These are phyloP conservation scores for Trichoderma sp. DNA, from an alignment of 2,329 filamentous ascomycete species.

Conservation along the genomic window DNA sequence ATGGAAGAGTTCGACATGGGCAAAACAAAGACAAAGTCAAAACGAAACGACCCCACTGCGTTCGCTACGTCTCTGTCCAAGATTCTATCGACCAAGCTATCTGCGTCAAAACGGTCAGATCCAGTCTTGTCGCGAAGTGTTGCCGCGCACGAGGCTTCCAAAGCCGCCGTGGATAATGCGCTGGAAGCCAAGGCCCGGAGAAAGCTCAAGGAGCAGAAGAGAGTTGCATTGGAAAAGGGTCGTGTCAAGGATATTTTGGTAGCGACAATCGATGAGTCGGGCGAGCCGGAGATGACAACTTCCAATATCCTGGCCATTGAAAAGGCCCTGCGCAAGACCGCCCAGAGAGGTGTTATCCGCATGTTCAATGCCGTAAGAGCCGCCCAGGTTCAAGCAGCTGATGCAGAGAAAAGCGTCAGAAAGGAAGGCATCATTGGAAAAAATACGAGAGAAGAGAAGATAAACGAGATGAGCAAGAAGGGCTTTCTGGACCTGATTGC, in stretches of 20 bases:
- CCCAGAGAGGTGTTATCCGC: conserved; percentile 91
- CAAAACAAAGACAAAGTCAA: conserved; percentile 58
- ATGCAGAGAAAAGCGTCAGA: conserved; percentile 70
- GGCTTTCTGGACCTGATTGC: conserved; percentile 91
- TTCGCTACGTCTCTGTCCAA: conserved; percentile 94
- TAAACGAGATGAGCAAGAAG: conserved; percentile 96
- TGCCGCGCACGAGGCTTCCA: conserved; percentile 70
- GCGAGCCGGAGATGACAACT: conserved; percentile 48
- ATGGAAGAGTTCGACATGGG: conserved; percentile 39
- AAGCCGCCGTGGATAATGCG: conserved; percentile 71
- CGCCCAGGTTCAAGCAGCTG: conserved; percentile 84
- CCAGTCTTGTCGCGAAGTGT: conserved; percentile 87
- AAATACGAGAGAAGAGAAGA: conserved; percentile 77
- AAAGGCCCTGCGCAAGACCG: conserved; percentile 79
- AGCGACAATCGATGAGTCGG: conserved; percentile 57
- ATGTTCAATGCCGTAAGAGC: conserved; percentile 94
- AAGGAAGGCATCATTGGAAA: conserved; percentile 77
- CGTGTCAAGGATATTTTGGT: conserved; percentile 83
- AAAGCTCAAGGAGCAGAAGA: conserved; percentile 79
- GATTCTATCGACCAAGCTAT: conserved; percentile 87
- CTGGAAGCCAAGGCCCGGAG: conserved; percentile 80
- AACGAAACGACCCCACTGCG: conserved; percentile 87
- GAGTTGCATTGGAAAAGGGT: conserved; percentile 78
- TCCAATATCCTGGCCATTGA: conserved; percentile 68
- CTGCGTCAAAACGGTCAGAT: conserved; percentile 77